Evolutionary conservation across 192 early-diverging fungal genomes (phyloP), one percentile per base, ranked within the genome.

Genomic region (Jimgerdemannia flammicorona): DNA sequence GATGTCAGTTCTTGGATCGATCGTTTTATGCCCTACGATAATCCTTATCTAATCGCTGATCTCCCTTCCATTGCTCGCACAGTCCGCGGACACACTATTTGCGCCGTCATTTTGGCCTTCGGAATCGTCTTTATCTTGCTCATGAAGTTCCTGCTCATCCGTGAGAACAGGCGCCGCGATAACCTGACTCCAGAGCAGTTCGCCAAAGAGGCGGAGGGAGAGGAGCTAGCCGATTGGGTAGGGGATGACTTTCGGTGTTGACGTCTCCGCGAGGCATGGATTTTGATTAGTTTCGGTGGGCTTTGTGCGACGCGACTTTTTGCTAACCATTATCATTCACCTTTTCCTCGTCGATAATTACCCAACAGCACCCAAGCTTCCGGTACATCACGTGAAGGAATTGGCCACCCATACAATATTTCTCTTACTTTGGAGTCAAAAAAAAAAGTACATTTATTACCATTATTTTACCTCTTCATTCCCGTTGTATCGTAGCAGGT

Each of bases 131-230:
- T 88, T 4, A 83, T 90, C 11, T 29, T 89, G 43, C 64, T 76
- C 17, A 85, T 89, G 74, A 83, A 87, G 44, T 83, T 75, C 70
- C 39, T 89, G 18, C 82, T 92, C 43, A 75, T 80, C 43, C 87
- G 84, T 29, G 91, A 92, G 70, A 94, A 94, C 76, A 82, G 72
- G 40, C 83, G 86, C 19, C 79, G 85, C 43, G 86, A 88, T 44
- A 85, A 83, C 67, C 70, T 90, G 72, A 80, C 84, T 3, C 84
- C 84, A 4, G 87, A 88, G 67, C 77, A 85, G 69, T 81, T 72
- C 73, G 73, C 66, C 11, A 69, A 72, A 7, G 87, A 88, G 42
- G 72, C 77, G 4, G 66, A 77, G 17, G 79, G 80, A 3, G 79
- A 81, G 39, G 82, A 88, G 10, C 81, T 84, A 7, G 84, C 85